Base-by-base conservation (phyloP, 176 grass and related monocot genomes). In the Hyparrhenia diplandra region DNA sequence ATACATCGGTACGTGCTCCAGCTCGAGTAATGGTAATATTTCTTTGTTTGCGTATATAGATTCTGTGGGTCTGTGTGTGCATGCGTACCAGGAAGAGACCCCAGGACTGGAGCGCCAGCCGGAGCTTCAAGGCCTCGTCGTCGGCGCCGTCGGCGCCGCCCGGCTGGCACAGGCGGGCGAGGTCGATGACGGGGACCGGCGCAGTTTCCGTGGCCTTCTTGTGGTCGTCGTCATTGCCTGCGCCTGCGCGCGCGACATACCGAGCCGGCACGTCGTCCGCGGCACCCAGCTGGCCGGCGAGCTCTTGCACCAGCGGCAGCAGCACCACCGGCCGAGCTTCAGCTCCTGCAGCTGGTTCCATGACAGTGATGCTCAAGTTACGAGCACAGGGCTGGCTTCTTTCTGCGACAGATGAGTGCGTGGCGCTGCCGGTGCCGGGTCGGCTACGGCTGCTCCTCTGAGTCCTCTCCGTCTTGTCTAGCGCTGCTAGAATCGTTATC, bases 41-140 rank as follows among this genome's bases (percentile, higher is more conserved):
- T 54, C 0, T 0, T 47, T 1, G 16, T 4, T 54, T 21, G 51
- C 52, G 9, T 1, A n/a, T 7, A 23, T 25, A 4, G n/a, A 59
- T 1, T 57, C 8, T 57, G 54, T 10, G 20, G 2, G 21, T 11
- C 21, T 8, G 20, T n/a, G 0, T 18, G 18, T 5, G 21, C 1
- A 32, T 40, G 18, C 71, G 23, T 85, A 94, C 91, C 58, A 88
- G 62, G 81, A 94, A 88, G 36, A 94, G 37, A n/a, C 87, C 92
- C 88, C 86, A 94, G 20, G 88, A 70, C 62, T 84, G 8, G 3
- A 90, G 74, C 10, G 80, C 88, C 18, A 10, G 35, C 43, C 49
- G 79, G 68, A 94, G 92, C 81, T 81, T 86, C n/a, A 32, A 82
- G 1, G 24, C 74, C 79, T 94, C 91, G 20, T 67, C 75, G 30